These are phyloP conservation scores for Rhizopogon salebrosus DNA, from an alignment of 768 basidiomycete species.

Conservation along the genomic window DNA sequence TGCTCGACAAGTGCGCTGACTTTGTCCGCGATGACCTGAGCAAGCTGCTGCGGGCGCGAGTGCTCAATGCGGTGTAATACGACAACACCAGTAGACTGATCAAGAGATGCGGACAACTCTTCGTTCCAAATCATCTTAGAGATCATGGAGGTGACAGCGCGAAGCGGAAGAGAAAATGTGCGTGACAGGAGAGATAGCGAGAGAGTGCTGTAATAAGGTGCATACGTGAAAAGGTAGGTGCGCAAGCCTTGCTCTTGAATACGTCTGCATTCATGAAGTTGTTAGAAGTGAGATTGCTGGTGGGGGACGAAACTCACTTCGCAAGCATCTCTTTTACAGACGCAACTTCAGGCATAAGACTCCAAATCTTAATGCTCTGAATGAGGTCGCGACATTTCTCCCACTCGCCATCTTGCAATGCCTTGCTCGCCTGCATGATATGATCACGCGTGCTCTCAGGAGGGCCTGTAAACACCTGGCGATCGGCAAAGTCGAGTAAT, in stretches of 20 bases:
- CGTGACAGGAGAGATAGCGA: slow-evolving; percentile 83
- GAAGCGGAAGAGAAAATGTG: slow-evolving; percentile 80
- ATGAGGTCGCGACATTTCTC: slow-evolving; percentile 91
- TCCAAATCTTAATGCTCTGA: slow-evolving; percentile 97
- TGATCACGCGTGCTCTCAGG: slow-evolving; percentile 99
- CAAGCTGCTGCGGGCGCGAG: slow-evolving; percentile 84
- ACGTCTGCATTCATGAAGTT: slow-evolving; percentile 57
- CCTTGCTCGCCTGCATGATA: slow-evolving; percentile 98
- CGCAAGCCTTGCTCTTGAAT: slow-evolving; percentile 97
- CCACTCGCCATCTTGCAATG: slow-evolving; percentile 96
- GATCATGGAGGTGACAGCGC: slow-evolving; percentile 64
- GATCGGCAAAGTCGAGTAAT: slow-evolving; percentile 91
- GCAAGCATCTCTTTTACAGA: slow-evolving; percentile 93
- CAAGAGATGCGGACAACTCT: slow-evolving; percentile 88
- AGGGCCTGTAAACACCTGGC: slow-evolving; percentile 96
- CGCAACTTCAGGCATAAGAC: slow-evolving; percentile 84
- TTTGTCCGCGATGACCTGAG: slow-evolving; percentile 85
- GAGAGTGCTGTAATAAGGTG: slow-evolving; percentile 79
- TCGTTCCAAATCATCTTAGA: slow-evolving; percentile 95
- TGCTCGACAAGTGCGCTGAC: slow-evolving; percentile 82
- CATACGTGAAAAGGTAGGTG: slow-evolving; percentile 96
- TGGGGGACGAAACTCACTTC: slow-evolving; percentile 46
- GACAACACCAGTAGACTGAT: slow-evolving; percentile 85
- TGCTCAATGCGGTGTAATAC: slow-evolving; percentile 92
- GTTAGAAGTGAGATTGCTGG: background rate